phyloP scores from a whole-genome alignment of 2,329 filamentous ascomycete genomes.

The Orbilia blumenaviensis region DNA sequence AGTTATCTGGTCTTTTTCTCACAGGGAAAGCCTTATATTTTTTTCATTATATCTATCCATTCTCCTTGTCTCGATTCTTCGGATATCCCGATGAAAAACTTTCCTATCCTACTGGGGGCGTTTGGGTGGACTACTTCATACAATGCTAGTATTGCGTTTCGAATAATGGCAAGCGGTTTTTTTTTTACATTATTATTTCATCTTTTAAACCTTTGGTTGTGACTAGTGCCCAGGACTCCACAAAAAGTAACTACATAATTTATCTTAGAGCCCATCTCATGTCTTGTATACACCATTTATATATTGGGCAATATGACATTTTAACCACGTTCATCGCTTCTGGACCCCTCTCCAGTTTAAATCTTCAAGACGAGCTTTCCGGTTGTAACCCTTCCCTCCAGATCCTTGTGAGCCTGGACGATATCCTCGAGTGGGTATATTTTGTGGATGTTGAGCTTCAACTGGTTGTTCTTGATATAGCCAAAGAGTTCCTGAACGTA shows the following conservation, averaged over 20 bases:
- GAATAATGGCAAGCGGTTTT: neutral
- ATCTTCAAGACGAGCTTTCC: constrained; percentile 82
- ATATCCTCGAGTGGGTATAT: constrained; percentile 79
- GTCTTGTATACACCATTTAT: no score
- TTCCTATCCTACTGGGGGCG: neutral
- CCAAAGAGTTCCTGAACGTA: constrained; percentile 78
- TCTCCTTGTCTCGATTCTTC: neutral
- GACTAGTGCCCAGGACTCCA: no score
- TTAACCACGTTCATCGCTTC: neutral
- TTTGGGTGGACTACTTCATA: neutral
- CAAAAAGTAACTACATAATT: no score
- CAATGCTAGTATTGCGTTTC: neutral
- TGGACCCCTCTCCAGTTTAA: constrained; percentile 59
- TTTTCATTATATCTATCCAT: neutral
- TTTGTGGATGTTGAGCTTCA: constrained; percentile 78
- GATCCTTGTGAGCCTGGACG: constrained; percentile 74
- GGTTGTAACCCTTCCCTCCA: constrained; percentile 82
- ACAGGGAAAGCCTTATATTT: neutral
- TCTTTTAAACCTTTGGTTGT: no score
- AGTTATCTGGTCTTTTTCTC: neutral
- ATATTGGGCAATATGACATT: neutral
- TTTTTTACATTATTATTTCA: neutral
- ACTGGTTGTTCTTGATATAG: constrained; percentile 73
- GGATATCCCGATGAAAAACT: neutral
- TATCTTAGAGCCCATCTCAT: neutral